Percentiles rank a stretch among this genome's conserved stretches.
Evolutionary conservation across 1,284 basidiomycete genomes (phyloP).

Genomic region (Cryptococcus sp.): DNA sequence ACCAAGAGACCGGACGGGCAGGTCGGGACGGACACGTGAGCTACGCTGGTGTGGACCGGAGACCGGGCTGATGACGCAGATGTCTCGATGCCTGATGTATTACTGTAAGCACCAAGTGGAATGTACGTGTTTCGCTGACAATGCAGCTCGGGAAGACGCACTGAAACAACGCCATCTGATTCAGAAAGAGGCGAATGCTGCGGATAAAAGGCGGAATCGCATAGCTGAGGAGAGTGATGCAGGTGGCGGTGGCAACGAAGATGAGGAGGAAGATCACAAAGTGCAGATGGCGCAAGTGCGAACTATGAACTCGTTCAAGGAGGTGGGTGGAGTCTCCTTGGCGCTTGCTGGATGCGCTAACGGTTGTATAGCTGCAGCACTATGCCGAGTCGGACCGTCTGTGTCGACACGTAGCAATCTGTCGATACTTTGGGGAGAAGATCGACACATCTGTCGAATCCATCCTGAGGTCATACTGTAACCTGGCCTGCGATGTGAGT

Average conservation of each 20-base stretch:
- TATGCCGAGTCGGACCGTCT: slow-evolving; percentile 59
- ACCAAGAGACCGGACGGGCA: slow-evolving; percentile 81
- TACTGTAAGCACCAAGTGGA: slow-evolving; percentile 57
- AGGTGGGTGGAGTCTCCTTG: slow-evolving; percentile 50
- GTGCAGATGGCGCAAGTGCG: slow-evolving; percentile 13
- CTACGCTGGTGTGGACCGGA: slow-evolving; percentile 7
- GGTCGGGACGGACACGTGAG: slow-evolving; percentile 74
- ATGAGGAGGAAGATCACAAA: too few relatives aligned
- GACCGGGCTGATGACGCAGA: slow-evolving; percentile 47
- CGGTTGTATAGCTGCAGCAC: slow-evolving; percentile 45
- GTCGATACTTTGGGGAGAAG: slow-evolving; percentile 74
- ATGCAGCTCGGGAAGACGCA: slow-evolving; percentile 72
- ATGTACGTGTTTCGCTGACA: background rate
- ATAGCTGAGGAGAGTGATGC: too few relatives aligned
- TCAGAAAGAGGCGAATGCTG: slow-evolving; percentile 34
- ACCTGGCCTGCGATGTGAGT: slow-evolving; percentile 77
- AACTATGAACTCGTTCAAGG: slow-evolving; percentile 56
- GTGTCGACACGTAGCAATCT: slow-evolving; percentile 73
- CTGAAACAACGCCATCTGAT: slow-evolving; percentile 55
- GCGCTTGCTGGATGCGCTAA: too few relatives aligned
- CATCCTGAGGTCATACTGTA: slow-evolving; percentile 57
- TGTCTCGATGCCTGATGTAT: slow-evolving; percentile 71
- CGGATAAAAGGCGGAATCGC: slow-evolving; percentile 10
- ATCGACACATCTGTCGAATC: slow-evolving; percentile 55
- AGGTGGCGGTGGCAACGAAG: too few relatives aligned